Conservation (phyloP, 257 asterid genomes). For the Salvia rosmarinus region DNA sequence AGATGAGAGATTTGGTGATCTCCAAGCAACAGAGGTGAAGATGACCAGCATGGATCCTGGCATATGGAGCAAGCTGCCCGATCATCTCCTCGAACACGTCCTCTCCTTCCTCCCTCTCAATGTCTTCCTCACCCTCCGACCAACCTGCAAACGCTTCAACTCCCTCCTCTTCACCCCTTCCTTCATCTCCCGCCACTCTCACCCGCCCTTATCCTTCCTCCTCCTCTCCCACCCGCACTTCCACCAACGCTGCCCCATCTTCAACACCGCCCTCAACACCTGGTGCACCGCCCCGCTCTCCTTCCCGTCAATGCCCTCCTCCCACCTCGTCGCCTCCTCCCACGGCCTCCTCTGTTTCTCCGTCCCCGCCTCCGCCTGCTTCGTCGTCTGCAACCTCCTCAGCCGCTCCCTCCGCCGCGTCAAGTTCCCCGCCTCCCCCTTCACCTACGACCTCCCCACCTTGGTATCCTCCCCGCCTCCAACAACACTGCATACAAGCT, state of each 20-base stretch:
- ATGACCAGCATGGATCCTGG: slow-evolving; percentile 49
- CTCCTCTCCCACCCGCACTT: slow-evolving; percentile 72
- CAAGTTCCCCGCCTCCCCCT: slow-evolving; percentile 52
- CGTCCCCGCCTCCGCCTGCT: slow-evolving; percentile 39
- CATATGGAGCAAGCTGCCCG: slow-evolving; percentile 67
- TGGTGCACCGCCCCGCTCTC: slow-evolving; percentile 53
- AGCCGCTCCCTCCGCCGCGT: slow-evolving; percentile 44
- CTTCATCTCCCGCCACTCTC: slow-evolving; percentile 54
- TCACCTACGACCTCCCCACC: slow-evolving; percentile 50
- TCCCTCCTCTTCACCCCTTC: slow-evolving; percentile 56
- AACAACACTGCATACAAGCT: slow-evolving; percentile 39
- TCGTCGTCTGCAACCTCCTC: slow-evolving; percentile 53
- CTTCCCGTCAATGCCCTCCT: slow-evolving; percentile 41
- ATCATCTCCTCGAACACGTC: slow-evolving; percentile 56
- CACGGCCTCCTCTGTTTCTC: slow-evolving; percentile 65
- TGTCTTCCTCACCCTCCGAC: slow-evolving; percentile 54
- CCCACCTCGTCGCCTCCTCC: slow-evolving; percentile 45
- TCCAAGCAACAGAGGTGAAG: background rate
- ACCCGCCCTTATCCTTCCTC: slow-evolving; percentile 55
- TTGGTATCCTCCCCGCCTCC: slow-evolving; percentile 38
- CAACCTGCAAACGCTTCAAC: slow-evolving; percentile 69
- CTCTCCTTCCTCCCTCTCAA: slow-evolving; percentile 69
- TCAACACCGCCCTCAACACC: slow-evolving; percentile 46
- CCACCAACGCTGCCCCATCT: slow-evolving; percentile 43
- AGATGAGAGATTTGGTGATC: background rate